Base-by-base conservation (phyloP, 2,329 filamentous ascomycete genomes). In the Immersiporthe knoxdaviesiana region DNA sequence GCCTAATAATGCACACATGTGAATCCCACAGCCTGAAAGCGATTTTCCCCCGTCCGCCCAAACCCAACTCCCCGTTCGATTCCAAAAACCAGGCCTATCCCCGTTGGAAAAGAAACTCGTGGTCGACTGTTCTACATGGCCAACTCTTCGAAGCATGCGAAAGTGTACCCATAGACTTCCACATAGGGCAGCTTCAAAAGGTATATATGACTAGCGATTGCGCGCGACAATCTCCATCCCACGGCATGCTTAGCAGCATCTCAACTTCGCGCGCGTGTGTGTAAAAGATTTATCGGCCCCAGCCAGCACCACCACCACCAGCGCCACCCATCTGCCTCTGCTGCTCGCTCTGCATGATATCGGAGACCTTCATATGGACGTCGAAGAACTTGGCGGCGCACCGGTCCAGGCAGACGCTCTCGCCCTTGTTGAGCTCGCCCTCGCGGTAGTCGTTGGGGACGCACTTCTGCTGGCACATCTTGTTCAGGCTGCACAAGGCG, bases 301-400 rank as follows among this genome's bases (percentile, higher is more conserved):
- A 73, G 10, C 72, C 71, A 66, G 79, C 78, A 72, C 88, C 82
- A 35, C 88, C 82, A 35, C 85, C 86, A 27, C 75, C 76, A 58
- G 81, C 82, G 47, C 83, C 85, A 54, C 83, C 86, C 70, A 89
- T 88, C 77, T 88, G 87, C 72, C 88, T 86, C 77, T 89, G 88
- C 63, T 92, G 92, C 82, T 97, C 92, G 73, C 91, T 89, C 83
- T 97, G 94, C 90, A 98, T 94, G 84, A 97, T 93, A 84, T 98
- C 94, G 77, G 92, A 95, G 70, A 98, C 93, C 86, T 97, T 98
- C 85, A 97, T 90, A 81, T 97, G 97, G 77, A 97, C 94, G 76
- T 98, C 95, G 84, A 99, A 97, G 86, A 98, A 99, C 85, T 99
- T 99, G 78, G 92, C 88, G 69, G 97, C 92, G 84, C 97, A 99